phyloP scores from a whole-genome alignment of 192 early-diverging fungal genomes.

The Coemansia sp. region DNA sequence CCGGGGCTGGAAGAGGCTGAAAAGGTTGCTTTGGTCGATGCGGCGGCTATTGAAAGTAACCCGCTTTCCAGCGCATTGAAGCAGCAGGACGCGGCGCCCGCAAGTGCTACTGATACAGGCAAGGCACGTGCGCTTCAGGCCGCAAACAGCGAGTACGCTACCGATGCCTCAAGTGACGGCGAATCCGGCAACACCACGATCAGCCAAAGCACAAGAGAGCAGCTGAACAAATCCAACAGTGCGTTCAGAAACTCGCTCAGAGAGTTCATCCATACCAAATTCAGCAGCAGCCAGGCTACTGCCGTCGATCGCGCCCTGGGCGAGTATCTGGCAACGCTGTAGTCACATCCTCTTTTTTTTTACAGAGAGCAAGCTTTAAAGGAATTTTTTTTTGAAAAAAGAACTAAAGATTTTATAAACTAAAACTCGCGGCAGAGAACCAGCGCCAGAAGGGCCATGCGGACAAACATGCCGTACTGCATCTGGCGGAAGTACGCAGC shows the following conservation, averaged over 20 bases:
- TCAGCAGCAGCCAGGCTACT: constrained; percentile 24
- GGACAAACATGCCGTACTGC: constrained; percentile 95
- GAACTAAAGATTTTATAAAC: background rate
- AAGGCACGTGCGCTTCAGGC: no score
- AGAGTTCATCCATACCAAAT: constrained; percentile 18
- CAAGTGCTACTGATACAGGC: constrained; percentile 1
- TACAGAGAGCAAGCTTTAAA: no score
- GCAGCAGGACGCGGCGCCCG: no score
- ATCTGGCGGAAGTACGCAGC: constrained; percentile 99
- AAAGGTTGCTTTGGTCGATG: background rate
- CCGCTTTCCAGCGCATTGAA: constrained; percentile 32
- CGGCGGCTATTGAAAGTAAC: constrained; percentile 15
- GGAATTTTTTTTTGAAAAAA: constrained; percentile 9
- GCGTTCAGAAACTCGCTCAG: constrained; percentile 35
- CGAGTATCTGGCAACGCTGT: constrained; percentile 16
- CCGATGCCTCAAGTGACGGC: constrained; percentile 27
- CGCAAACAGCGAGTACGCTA: background rate
- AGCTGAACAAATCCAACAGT: constrained; percentile 28
- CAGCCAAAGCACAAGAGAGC: constrained; percentile 15
- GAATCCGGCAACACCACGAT: constrained; percentile 2
- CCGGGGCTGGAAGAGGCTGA: constrained; percentile 4
- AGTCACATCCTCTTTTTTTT: no score
- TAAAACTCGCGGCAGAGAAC: constrained; percentile 57
- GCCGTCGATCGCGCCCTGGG: constrained; percentile 15
- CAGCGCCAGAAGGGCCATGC: constrained; percentile 95